These are phyloP conservation scores for Plantago coronopus DNA, from an alignment of 305 asterid genomes.

Conservation along the genomic window DNA sequence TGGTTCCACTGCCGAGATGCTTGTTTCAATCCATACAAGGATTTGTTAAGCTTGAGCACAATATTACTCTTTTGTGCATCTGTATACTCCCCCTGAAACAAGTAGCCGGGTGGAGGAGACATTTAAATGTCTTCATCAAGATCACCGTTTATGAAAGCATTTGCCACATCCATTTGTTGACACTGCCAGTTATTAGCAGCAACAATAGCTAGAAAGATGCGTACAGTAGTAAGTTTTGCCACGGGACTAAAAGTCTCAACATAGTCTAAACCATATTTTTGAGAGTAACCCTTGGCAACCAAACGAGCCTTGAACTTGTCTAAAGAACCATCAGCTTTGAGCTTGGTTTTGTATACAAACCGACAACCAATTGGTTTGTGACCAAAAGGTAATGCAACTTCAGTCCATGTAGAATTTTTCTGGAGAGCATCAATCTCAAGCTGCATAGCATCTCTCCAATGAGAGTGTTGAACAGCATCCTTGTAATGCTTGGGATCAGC, in stretches of 20 bases:
- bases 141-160: not conserved
- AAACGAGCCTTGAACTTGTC: not conserved
- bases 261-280: not conserved
- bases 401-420: not conserved
- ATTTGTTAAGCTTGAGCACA: not conserved
- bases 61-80: no score
- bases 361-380: not conserved
- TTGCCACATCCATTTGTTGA: not conserved
- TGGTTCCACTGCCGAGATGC: not conserved
- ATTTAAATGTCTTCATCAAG: not conserved
- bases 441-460: not conserved
- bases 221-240: not conserved
- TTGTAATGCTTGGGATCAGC: not conserved
- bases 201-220: not conserved
- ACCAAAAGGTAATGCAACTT: not conserved
- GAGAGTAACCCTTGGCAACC: not conserved
- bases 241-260: not conserved
- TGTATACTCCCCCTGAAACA: not conserved
- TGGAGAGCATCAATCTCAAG: not conserved
- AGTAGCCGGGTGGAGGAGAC: not conserved
- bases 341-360: not conserved
- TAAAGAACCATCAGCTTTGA: not conserved
- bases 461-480: not conserved
- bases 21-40: not conserved
- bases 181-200: not conserved